A percentile compares a stretch with the other conserved stretches of the same genome.
phyloP scores from a whole-genome alignment of 352 stramenopile genomes.

The Aphanomyces cochlioides region DNA sequence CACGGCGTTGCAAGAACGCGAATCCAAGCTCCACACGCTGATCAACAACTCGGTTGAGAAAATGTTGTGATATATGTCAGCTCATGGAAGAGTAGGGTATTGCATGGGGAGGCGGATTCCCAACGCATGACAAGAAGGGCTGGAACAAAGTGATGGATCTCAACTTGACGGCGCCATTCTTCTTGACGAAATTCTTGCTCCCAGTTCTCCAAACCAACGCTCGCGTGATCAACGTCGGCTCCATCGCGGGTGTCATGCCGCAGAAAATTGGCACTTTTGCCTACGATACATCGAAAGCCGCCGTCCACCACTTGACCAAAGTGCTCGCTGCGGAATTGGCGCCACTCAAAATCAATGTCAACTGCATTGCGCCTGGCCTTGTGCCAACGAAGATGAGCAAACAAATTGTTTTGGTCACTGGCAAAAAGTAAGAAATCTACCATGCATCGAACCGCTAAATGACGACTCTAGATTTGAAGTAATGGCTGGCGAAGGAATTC shows the following conservation, averaged over 20 bases:
- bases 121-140: constrained; percentile 45
- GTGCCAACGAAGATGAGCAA: constrained; percentile 88
- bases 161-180: constrained; percentile 95
- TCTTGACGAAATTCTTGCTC: constrained; percentile 86
- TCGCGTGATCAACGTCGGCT: constrained; percentile 75
- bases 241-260: constrained; percentile 68
- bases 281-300: constrained; percentile 95
- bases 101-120: constrained; percentile 46
- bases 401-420: constrained; percentile 54
- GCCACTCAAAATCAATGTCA: constrained; percentile 89
- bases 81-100: constrained; percentile 32
- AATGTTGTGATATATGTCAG: constrained; percentile 33
- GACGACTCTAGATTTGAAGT: constrained; percentile 45
- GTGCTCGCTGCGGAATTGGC: constrained; percentile 89
- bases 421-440: constrained; percentile 30
- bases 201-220: constrained; percentile 72
- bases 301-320: constrained; percentile 91
- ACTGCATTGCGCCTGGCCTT: constrained; percentile 91
- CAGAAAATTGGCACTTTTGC: constrained; percentile 87
- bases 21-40: constrained; percentile 86
- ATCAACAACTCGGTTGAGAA: constrained; percentile 90
- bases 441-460: background rate
- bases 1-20: constrained; percentile 62
- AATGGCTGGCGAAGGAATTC: constrained; percentile 60
- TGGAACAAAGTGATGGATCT: constrained; percentile 91